Conservation (phyloP, 164 flowering plant genomes). For the Chimonanthus praecox region DNA sequence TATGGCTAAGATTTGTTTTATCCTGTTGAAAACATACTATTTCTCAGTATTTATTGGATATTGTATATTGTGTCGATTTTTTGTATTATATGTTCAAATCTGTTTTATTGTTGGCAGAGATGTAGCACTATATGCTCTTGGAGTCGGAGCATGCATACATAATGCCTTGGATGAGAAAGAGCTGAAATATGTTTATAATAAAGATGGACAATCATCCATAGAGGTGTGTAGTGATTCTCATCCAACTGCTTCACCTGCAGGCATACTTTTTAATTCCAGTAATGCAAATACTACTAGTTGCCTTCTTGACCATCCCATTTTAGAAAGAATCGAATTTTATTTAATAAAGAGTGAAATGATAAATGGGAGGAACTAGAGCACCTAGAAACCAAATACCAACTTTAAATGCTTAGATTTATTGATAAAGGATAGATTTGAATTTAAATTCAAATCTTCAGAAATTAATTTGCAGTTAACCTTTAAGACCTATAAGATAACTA, state of each 20-base stretch:
- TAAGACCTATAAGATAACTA: no score
- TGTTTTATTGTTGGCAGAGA: conserved; percentile 41
- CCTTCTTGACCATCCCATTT: no score
- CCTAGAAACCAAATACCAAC: no score
- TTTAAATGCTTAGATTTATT: no score
- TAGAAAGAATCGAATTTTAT: no score
- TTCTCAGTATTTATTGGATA: neutral
- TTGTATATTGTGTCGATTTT: neutral
- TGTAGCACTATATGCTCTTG: conserved; percentile 79
- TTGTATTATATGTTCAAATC: neutral
- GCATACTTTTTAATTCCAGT: neutral
- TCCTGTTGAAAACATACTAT: neutral
- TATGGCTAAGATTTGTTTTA: neutral
- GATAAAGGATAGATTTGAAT: no score
- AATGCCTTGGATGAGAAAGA: conserved; percentile 72
- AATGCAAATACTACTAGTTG: neutral
- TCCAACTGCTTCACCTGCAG: neutral
- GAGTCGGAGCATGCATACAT: conserved; percentile 73
- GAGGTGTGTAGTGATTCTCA: neutral
- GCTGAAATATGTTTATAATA: conserved; percentile 81
- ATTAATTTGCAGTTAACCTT: no score
- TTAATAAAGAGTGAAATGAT: no score
- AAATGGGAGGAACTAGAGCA: no score
- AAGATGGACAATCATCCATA: conserved; percentile 57
- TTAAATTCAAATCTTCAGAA: no score